Base-by-base conservation (phyloP, 1,284 basidiomycete genomes). In the Ustilago curta region DNA sequence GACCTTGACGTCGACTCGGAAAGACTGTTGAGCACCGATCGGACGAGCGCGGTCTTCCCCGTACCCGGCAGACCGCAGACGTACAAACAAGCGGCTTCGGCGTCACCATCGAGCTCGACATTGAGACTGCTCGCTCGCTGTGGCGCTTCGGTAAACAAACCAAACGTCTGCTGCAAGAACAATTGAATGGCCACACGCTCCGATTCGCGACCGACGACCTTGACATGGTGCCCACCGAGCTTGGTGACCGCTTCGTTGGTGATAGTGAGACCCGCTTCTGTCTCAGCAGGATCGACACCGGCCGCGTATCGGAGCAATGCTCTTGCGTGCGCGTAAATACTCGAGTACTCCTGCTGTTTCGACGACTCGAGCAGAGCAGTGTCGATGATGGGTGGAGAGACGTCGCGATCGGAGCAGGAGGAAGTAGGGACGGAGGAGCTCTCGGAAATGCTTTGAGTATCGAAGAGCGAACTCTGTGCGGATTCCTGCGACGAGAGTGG, bases 21-120 rank as follows among this genome's bases (percentile, higher is more conserved):
- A 2, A 84, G 74, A n/a, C 81, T 76, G 21, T 69, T 68, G 19
- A 87, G 60, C n/a, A 86, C 78, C 4, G 81, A 77, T 1, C 78
- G 76, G 4, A 87, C 72, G 2, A 87, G 79, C 3, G 85, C 86
- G 11, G 86, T 87, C 75, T 87, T 87, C 51, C 86, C 86, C 4
- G 86, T 86, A 1, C 86, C 86, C 3, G 86, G 86, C 29, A 85
- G 79, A n/a, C 86, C 86, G 25, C 86, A 86, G 32, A 87, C 80
- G 76, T 86, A 86, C 21, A 87, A 77, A 55, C 78, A 70, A 4
- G 73, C 70, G 0, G 78, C 76, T 29, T 75, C 69, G 2, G 61
- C 14, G 43, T 77, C 74, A 23, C 78, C 78, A 37, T 80, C 76
- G 32, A 80, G 71, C 60, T 75, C 63, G 16, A 78, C 70, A 29